Conservation (phyloP, 495 filamentous ascomycete genomes). For the Penicillium riverlandense region DNA sequence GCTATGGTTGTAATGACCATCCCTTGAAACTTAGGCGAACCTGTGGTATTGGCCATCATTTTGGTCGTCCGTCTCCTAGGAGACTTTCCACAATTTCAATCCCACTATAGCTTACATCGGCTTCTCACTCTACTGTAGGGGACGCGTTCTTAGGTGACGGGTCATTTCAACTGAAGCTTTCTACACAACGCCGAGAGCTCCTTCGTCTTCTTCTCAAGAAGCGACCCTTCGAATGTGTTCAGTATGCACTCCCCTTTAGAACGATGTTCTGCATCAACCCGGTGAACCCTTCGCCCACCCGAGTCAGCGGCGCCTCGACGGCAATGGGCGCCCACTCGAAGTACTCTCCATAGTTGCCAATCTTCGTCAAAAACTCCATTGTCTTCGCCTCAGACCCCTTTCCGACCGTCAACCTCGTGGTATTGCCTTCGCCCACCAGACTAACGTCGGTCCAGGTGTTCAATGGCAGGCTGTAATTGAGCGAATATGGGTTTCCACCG, state of each 20-base stretch:
- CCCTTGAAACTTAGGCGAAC: no score
- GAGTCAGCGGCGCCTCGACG: constrained; percentile 40
- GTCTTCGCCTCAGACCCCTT: constrained; percentile 1
- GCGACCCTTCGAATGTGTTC: no score
- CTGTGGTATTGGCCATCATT: no score
- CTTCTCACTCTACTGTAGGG: no score
- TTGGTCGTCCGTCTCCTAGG: no score
- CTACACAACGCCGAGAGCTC: no score
- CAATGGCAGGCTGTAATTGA: constrained; percentile 37
- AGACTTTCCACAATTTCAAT: no score
- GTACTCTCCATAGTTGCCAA: constrained; percentile 36
- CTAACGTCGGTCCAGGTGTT: constrained; percentile 30
- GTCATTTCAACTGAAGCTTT: no score
- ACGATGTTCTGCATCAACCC: constrained; percentile 17
- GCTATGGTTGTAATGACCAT: no score
- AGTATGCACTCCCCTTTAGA: neutral
- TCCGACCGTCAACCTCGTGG: constrained; percentile 28
- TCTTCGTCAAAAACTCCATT: constrained; percentile 34
- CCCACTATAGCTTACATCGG: no score
- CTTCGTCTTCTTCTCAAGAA: no score
- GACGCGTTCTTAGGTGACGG: no score
- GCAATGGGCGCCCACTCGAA: constrained; percentile 39
- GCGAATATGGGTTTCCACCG: constrained; percentile 34
- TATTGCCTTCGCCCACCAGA: constrained; percentile 32
- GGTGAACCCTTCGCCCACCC: constrained; percentile 28